Evolutionary conservation across 2,329 filamentous ascomycete genomes (phyloP).

Genomic region (Didymella segeticola): DNA sequence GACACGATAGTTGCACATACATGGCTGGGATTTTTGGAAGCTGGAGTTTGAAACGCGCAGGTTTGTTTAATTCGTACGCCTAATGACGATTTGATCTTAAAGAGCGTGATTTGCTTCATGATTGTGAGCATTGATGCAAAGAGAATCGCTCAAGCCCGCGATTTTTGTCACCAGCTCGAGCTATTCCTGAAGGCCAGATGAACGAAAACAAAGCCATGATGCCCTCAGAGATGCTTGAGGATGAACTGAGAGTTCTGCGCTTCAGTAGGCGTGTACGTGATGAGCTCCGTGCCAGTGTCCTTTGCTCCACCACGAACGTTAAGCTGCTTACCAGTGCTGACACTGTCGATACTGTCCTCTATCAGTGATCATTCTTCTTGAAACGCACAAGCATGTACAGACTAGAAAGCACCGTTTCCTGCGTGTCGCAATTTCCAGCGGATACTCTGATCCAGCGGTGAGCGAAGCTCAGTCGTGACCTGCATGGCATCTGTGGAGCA

Average conservation of each 20-base stretch:
- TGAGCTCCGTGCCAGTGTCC: not conserved
- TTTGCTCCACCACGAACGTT: not conserved
- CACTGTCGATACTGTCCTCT: not conserved
- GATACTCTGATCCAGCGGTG: not conserved
- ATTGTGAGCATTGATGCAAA: too few species aligned
- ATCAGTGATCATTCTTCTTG: not conserved
- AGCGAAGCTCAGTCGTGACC: not conserved
- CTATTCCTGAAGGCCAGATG: too few species aligned
- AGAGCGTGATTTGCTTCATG: too few species aligned
- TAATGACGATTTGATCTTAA: too few species aligned
- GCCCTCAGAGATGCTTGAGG: not conserved
- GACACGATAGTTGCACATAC: too few species aligned
- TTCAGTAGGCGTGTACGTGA: not conserved
- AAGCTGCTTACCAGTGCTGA: not conserved
- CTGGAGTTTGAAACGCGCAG: too few species aligned
- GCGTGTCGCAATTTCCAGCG: slow-evolving; percentile 2
- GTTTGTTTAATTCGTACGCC: too few species aligned
- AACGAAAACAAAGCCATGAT: too few species aligned
- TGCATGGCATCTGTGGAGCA: not conserved
- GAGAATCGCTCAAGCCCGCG: too few species aligned
- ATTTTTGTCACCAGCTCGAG: too few species aligned
- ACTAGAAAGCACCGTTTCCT: slow-evolving; percentile 3
- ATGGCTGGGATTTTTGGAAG: too few species aligned
- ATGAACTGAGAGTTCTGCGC: not conserved
- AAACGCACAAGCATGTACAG: not conserved